These are phyloP conservation scores for Pinus albicaulis DNA, from an alignment of 75 land plant genomes.

Conservation along the genomic window DNA sequence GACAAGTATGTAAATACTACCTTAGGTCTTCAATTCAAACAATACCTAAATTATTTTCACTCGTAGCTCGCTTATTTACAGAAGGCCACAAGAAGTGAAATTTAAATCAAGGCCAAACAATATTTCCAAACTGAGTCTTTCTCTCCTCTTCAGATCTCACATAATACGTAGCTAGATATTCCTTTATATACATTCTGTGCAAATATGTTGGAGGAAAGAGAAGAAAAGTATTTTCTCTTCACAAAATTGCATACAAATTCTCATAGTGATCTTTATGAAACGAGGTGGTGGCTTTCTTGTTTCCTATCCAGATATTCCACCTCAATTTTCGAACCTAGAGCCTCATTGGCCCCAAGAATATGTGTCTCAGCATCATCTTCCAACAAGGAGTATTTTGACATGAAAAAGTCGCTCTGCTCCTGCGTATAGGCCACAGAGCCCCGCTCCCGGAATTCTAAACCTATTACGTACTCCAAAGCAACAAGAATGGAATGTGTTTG, in stretches of 20 bases:
- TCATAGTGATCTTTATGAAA: constrained; percentile 97
- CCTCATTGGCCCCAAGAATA: constrained; percentile 75
- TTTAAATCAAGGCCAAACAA: too few species aligned
- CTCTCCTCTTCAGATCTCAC: background rate
- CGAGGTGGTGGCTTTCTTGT: constrained; percentile 54
- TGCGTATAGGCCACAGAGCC: constrained; percentile 71
- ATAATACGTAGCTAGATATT: constrained; percentile 66
- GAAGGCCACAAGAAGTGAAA: too few species aligned
- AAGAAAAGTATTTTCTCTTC: constrained; percentile 81
- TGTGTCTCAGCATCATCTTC: constrained; percentile 57
- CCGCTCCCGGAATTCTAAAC: background rate
- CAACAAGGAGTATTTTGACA: constrained; percentile 57
- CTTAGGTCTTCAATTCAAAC: too few species aligned
- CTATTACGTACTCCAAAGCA: constrained; percentile 45
- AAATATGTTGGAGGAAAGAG: constrained; percentile 84
- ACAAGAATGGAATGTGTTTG: constrained; percentile 39
- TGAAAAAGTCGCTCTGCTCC: constrained; percentile 80
- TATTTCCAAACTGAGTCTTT: too few species aligned
- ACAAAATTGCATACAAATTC: constrained; percentile 79
- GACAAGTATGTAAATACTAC: too few species aligned
- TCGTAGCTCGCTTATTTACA: too few species aligned
- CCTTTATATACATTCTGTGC: constrained; percentile 72
- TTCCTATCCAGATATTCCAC: constrained; percentile 96
- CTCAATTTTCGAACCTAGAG: constrained; percentile 71
- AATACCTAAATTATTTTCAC: too few species aligned